Base-by-base conservation (phyloP, 345 rosid genomes). In the Hibiscus tridactylites region DNA sequence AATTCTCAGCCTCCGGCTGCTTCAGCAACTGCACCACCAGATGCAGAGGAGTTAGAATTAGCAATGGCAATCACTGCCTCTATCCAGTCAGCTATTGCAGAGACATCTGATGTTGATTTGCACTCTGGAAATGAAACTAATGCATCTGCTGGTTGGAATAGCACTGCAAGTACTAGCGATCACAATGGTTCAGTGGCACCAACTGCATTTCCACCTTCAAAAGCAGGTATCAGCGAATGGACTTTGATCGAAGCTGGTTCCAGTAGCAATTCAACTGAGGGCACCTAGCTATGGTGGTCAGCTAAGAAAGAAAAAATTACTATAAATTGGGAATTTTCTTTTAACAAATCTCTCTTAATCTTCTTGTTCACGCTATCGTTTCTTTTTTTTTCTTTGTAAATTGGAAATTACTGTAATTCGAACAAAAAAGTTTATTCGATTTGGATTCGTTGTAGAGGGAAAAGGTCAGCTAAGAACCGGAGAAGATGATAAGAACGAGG, bases 1-100 rank as follows among this genome's bases (percentile, higher is more conserved):
- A 74, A 76, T 35, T 65, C 84, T n/a, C 81, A 74, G 71, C 56
- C 73, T 33, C 77, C 81, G 2, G 81, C 68, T 72, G 68, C 37
- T 75, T 83, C 77, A 70, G 96, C 93, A 61, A 85, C 97, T 71
- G 96, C 97, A 52, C 97, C 96, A 37, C 83, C 81, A 17, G 71
- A 82, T 29, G 72, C 82, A 7, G 92, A 83, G 76, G 98, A 90
- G 70, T 46, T 79, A 60, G 92, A 87, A 72, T 77, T 86, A 70
- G 91, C 88, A 70, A 86, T 85, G 91, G 98, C 92, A 69, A 79
- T 88, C 68, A 87, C 80, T 77, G 91, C 92, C 58, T 90, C 98
- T 56, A 76, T 90, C 80, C 97, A 90, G 75, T 78, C 94, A 50
- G 77, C 82, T 44, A 77, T 73, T 75, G 77, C 68, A 9, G 88